Conservation (phyloP, 140 eudicot genomes). For the Eryngium alpinum region DNA sequence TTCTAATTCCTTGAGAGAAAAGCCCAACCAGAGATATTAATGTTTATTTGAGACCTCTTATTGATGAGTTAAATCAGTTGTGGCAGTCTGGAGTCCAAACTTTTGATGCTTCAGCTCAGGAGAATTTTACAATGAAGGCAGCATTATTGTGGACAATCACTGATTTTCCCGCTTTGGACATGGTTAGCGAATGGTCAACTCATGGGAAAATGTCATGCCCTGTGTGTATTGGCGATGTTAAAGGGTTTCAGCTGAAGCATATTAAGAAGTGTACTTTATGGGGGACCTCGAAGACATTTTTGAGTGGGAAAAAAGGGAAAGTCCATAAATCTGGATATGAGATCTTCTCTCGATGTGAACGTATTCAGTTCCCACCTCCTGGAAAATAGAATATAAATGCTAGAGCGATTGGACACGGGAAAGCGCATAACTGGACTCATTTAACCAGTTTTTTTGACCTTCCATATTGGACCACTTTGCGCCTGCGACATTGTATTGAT, state of each 20-base stretch:
- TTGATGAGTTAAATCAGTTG: not conserved
- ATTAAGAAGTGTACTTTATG: not conserved
- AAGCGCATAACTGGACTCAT: not conserved
- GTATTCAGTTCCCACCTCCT: no score
- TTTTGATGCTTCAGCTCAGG: not conserved
- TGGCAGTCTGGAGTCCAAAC: not conserved
- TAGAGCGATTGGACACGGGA: not conserved
- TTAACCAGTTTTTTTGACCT: not conserved
- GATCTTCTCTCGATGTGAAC: not conserved
- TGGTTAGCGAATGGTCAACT: not conserved
- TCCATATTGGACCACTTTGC: not conserved
- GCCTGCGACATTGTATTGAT: not conserved
- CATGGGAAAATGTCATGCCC: not conserved
- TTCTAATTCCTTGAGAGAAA: not conserved
- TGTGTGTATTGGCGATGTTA: not conserved
- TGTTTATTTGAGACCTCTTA: not conserved
- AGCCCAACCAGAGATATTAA: not conserved
- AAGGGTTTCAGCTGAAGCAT: not conserved
- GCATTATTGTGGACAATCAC: not conserved
- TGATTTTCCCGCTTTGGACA: not conserved
- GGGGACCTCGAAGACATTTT: not conserved
- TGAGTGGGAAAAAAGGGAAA: not conserved
- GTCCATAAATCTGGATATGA: not conserved
- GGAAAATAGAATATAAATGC: not conserved
- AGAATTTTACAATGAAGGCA: not conserved